These are phyloP conservation scores for Cladosporium sp. DNA, from an alignment of 2,329 filamentous ascomycete genomes.

Conservation along the genomic window DNA sequence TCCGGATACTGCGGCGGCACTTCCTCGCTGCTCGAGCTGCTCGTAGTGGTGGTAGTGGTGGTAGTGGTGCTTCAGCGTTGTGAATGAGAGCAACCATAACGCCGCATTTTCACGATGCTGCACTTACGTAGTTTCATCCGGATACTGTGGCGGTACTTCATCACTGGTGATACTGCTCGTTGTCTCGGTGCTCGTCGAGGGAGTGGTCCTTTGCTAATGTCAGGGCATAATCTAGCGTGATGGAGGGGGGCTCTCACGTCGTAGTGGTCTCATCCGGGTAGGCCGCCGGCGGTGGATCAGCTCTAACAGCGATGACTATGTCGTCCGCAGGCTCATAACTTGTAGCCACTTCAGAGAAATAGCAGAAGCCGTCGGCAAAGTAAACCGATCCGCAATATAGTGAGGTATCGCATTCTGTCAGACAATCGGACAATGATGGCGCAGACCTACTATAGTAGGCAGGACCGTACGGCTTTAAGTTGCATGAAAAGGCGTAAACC, in stretches of 20 bases:
- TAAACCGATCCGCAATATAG: neutral
- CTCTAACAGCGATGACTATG: neutral
- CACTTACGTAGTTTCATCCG: neutral
- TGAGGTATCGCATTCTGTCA: neutral
- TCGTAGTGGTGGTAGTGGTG: neutral
- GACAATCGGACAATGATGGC: neutral
- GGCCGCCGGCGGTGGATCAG: neutral
- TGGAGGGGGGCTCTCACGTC: neutral
- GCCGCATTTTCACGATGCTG: neutral
- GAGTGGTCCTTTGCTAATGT: neutral
- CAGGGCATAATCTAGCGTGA: neutral
- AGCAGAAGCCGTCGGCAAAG: neutral
- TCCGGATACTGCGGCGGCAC: neutral
- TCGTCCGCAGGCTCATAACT: neutral
- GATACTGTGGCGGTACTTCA: neutral
- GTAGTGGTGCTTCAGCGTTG: neutral
- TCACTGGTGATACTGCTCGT: neutral
- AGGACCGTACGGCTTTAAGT: neutral
- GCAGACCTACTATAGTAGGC: neutral
- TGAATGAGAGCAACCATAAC: neutral
- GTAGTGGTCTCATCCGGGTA: neutral
- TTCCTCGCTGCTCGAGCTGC: neutral
- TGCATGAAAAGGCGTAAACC: neutral
- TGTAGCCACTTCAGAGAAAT: neutral
- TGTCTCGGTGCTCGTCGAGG: neutral